phyloP scores from a whole-genome alignment of 495 filamentous ascomycete genomes.

The Staphylotrichum tortipilum region DNA sequence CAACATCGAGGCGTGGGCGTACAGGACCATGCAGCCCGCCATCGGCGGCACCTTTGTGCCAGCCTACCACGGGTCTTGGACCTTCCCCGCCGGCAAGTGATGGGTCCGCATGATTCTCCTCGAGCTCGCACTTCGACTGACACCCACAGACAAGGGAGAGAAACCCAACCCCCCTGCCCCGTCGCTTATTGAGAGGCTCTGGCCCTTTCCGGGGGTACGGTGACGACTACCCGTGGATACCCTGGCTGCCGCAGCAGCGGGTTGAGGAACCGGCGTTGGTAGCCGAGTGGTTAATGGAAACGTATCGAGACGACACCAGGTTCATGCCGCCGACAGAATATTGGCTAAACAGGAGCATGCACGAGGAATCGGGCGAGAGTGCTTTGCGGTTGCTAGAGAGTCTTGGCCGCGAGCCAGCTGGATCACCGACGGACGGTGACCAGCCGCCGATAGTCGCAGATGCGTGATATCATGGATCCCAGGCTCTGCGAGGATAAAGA shows the following conservation, averaged over 20 bases:
- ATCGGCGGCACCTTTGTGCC: neutral
- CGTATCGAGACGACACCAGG: neutral
- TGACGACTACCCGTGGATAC: neutral
- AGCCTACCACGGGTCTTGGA: neutral
- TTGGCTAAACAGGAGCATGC: neutral
- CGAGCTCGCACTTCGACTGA: neutral
- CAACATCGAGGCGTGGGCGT: conserved; percentile 1
- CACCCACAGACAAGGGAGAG: neutral
- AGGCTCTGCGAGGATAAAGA: no score
- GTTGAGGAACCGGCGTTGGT: neutral
- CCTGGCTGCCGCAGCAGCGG: neutral
- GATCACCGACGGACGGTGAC: no score
- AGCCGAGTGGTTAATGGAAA: neutral
- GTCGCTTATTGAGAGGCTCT: neutral
- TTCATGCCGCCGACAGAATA: neutral
- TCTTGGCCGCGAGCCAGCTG: neutral
- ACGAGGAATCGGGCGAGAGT: neutral
- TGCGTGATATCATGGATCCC: no score
- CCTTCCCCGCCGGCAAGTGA: neutral
- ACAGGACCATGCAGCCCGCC: neutral
- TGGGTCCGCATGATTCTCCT: neutral
- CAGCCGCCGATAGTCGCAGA: no score
- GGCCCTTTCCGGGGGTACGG: neutral
- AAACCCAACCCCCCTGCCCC: neutral
- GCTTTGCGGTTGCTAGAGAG: neutral